Evolutionary conservation across 495 filamentous ascomycete species (phyloP).

Genomic region (Trichoderma orchidacearum): DNA sequence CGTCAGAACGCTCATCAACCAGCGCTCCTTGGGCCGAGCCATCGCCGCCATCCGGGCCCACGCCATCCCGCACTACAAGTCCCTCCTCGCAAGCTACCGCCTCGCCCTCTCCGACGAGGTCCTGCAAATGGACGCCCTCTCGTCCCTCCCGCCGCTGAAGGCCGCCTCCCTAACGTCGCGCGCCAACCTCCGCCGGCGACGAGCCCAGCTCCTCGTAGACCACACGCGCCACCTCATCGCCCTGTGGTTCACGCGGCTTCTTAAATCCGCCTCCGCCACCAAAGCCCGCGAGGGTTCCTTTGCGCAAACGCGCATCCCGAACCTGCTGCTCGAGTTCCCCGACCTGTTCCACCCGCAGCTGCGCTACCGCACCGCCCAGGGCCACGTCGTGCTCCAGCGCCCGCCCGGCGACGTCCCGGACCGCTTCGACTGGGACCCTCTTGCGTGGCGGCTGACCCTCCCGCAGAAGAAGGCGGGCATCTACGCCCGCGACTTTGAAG

Average conservation of each 20-base stretch:
- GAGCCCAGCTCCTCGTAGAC: slow-evolving; percentile 10
- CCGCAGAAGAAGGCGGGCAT: slow-evolving; percentile 3
- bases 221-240: slow-evolving; percentile 13
- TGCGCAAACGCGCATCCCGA: slow-evolving; percentile 18
- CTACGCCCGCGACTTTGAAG: slow-evolving; percentile 1
- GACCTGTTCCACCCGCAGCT: slow-evolving; percentile 28
- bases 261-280: slow-evolving; percentile 8
- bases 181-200: slow-evolving; percentile 5
- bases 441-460: background rate
- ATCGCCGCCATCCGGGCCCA: slow-evolving; percentile 11
- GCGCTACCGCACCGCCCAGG: slow-evolving; percentile 16
- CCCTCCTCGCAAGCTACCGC: slow-evolving; percentile 14
- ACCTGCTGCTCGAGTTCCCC: slow-evolving; percentile 33
- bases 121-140: background rate
- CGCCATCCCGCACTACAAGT: slow-evolving; percentile 11
- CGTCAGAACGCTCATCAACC: slow-evolving; percentile 13
- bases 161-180: slow-evolving; percentile 2
- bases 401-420: slow-evolving; percentile 1
- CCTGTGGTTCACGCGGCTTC: slow-evolving; percentile 8
- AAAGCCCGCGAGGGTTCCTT: slow-evolving; percentile 4
- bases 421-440: background rate
- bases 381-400: slow-evolving; percentile 12
- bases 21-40: slow-evolving; percentile 5
- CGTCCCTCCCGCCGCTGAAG: background rate
- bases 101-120: slow-evolving; percentile 16